Evolutionary conservation across 176 grass and related monocot genomes (phyloP), one percentile per base, ranked within the genome.

Genomic region (Carex myosuroides): DNA sequence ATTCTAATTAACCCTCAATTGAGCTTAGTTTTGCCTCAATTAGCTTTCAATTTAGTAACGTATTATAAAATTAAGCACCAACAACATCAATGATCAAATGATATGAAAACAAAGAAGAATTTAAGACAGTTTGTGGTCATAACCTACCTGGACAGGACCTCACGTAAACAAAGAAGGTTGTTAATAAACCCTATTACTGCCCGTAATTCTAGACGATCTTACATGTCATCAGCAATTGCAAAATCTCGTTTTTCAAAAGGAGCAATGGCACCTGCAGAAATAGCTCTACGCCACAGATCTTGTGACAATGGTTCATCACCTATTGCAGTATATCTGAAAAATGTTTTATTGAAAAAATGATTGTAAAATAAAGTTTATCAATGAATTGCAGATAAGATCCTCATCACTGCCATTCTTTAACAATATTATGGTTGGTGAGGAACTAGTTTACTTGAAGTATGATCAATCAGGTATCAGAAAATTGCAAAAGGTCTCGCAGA

Each of bases 161-260:
- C 57, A 60, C 6, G 5, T 60, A 22, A 73, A 74, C 14, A 74
- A 39, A 52, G 11, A 13, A 52, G 20, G 42, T 50, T 74, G 20
- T 21, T 50, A 74, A 26, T 5, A 18, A 74, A 74, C 20, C 44
- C 18, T 52, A 74, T 26, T 74, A 74, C 42, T 74, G 70, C 70
- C n/a, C 20, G 3, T 52, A 74, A 52, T 74, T 74, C n/a, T 74
- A 52, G 42, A 74, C 81, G 2, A 85, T 85, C 85, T 86, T 90
- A 71, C 92, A 98, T 94, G 63, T 98, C 95, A 90, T 98, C 95
- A 86, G 92, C 87, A 87, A 98, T 94, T 60, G 92, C 95, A 89
- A 94, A 98, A 84, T 91, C 89, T 81, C 86, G 87, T 75, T 94
- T 98, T 83, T 98, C 92, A 80, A 94, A 86, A 86, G 90, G 90